Base-by-base conservation (phyloP, 169 alveolate species). In the Plasmodium knowlesi region DNA sequence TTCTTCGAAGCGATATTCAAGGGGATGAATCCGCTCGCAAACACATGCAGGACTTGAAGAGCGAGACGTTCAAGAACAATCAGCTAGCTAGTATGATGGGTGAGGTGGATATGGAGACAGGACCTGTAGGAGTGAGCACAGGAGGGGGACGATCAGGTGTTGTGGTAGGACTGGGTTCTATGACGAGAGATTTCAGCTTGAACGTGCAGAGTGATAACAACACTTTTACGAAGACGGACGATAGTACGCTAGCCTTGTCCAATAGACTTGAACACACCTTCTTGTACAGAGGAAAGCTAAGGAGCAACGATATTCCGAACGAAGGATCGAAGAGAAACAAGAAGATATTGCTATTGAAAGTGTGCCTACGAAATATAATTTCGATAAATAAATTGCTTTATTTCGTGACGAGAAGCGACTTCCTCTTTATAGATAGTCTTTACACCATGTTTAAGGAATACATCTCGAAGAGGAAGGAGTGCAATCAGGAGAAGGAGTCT, bases 351-450 rank as follows among this genome's bases (percentile, higher is more conserved):
- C 41, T 89, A 22, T 32, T 89, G 12, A 89, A 89, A 25, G 43
- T 81, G 30, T 89, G 94, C 53, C 34, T 89, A 41, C 32, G 37
- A 1, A 89, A 89, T 32, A 46, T 89, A 0, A 80, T 89, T 16
- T 89, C 90, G 3, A 89, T 89, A 10, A 89, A 37, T 28, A 89
- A 89, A 30, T 28, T 89, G 12, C 50, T 81, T 1, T 89, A 89
- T 28, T 89, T 80, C 46, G 83, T 89, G 14, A 89, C 91, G n/a
- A 37, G 94, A 9, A 67, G 19, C 9, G 94, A 89, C 14, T 89
- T 78, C 72, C 61, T 89, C 39, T 89, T 89, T 67, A 89, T 89
- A 14, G 90, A 81, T 19, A 89, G 72, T n/a, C 82, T 89, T 5
- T 89, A 89, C 73, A 22, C 61, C n/a, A n/a, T 81, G 3, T 89